These are phyloP conservation scores for Hypoxylon sp. DNA, from an alignment of 2,329 filamentous ascomycete genomes.

Conservation along the genomic window DNA sequence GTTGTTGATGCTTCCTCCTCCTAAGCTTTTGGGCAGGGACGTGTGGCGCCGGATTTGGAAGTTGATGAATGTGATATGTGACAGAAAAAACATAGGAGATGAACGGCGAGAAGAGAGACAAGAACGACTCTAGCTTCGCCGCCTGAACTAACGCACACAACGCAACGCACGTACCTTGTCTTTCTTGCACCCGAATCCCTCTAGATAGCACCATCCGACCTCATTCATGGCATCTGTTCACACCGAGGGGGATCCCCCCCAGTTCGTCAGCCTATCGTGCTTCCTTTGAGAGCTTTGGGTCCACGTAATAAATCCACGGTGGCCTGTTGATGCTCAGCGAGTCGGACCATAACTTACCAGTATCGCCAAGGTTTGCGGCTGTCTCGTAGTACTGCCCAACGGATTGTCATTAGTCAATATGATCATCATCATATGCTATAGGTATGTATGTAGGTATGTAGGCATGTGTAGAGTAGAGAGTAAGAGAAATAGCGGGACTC, in stretches of 20 bases:
- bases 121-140: conserved; percentile 28
- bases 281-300: conserved; percentile 9
- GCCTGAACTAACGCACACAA: conserved; percentile 47
- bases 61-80: conserved; percentile 42
- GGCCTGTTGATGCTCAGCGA: conserved; percentile 18
- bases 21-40: conserved; percentile 36
- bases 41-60: conserved; percentile 35
- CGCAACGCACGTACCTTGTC: conserved; percentile 97
- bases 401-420: conserved; percentile 37
- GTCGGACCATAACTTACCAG: conserved; percentile 59
- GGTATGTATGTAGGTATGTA: no score
- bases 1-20: no score
- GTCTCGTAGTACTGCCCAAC: conserved; percentile 88
- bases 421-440: conserved; percentile 31
- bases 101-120: conserved; percentile 6
- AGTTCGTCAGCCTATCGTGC: conserved; percentile 42
- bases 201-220: conserved; percentile 91
- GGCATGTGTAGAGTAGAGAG: no score
- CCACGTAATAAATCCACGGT: conserved; percentile 15
- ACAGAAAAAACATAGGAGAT: conserved; percentile 28
- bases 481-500: conserved; percentile 25
- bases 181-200: conserved; percentile 97
- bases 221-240: conserved; percentile 92
- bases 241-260: conserved; percentile 34
- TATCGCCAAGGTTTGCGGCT: conserved; percentile 93